Percentiles rank a stretch among this genome's conserved stretches.
phyloP scores from a whole-genome alignment of 768 basidiomycete species.

The Pseudohyphozyma bogoriensis region DNA sequence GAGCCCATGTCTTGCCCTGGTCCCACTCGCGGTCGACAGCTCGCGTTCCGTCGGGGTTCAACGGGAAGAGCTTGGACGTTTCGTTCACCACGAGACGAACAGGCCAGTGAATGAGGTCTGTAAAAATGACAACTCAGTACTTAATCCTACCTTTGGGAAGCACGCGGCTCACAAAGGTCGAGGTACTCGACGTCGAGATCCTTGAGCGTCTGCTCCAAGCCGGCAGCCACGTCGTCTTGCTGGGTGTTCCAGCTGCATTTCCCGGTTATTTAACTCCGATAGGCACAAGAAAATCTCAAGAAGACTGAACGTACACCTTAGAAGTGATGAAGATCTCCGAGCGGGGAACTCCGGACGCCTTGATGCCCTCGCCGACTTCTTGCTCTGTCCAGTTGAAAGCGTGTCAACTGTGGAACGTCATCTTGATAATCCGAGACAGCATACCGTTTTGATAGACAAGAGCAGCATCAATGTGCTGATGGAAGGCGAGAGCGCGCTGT shows the following conservation, averaged over 20 bases:
- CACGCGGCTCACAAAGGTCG: constrained; percentile 47
- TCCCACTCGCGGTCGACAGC: constrained; percentile 44
- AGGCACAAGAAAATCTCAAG: too few species aligned
- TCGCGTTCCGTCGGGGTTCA: constrained; percentile 43
- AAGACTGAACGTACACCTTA: too few species aligned
- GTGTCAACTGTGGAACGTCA: too few species aligned
- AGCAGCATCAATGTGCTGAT: constrained; percentile 33
- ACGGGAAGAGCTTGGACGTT: too few species aligned
- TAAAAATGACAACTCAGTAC: neutral
- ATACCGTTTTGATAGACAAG: constrained; percentile 47
- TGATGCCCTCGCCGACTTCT: constrained; percentile 74
- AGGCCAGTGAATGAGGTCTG: constrained; percentile 65
- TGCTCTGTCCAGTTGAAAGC: constrained; percentile 44
- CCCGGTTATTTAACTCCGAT: too few species aligned
- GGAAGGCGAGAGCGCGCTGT: constrained; percentile 45
- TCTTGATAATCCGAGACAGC: constrained; percentile 34
- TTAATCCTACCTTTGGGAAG: neutral
- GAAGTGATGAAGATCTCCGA: constrained; percentile 54
- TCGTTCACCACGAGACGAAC: too few species aligned
- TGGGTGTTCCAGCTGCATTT: constrained; percentile 44
- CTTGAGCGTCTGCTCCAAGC: constrained; percentile 59
- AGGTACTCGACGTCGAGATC: constrained; percentile 64
- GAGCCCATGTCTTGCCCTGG: constrained; percentile 61
- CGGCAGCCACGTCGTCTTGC: constrained; percentile 51
- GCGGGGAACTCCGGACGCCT: constrained; percentile 61